Percentiles rank a stretch among this genome's conserved stretches.
Conservation (phyloP, 2,329 filamentous ascomycete genomes). For the Verticillium dahliae region DNA sequence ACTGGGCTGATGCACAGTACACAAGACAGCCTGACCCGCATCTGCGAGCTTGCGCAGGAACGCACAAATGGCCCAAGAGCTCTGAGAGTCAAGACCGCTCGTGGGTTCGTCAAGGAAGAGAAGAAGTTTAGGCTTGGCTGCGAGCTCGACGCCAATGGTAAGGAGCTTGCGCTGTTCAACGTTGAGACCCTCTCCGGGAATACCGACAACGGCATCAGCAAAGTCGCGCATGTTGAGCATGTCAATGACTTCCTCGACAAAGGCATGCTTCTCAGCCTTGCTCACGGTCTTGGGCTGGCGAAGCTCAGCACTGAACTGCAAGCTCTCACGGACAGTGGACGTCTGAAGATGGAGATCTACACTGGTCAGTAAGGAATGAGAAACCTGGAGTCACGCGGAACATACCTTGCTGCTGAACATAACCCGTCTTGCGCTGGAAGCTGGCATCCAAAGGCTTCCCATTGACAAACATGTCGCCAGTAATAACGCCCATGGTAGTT, state of each 20-base stretch:
- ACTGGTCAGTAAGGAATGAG: neutral
- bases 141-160: constrained; percentile 55
- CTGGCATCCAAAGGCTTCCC: constrained; percentile 47
- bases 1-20: constrained; percentile 49
- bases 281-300: constrained; percentile 48
- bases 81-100: constrained; percentile 56
- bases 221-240: constrained; percentile 63
- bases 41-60: constrained; percentile 57
- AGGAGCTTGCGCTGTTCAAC: constrained; percentile 57
- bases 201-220: constrained; percentile 58
- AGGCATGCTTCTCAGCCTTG: constrained; percentile 51
- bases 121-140: constrained; percentile 49
- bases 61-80: constrained; percentile 55
- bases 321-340: constrained; percentile 46
- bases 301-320: constrained; percentile 50
- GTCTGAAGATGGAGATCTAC: constrained; percentile 49
- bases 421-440: constrained; percentile 61
- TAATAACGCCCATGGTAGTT: constrained; percentile 55
- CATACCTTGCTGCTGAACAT: constrained; percentile 58
- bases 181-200: constrained; percentile 54
- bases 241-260: constrained; percentile 58
- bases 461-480: constrained; percentile 61
- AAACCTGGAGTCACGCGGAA: too few relatives aligned
- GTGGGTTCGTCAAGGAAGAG: constrained; percentile 59
- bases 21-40: constrained; percentile 45